phyloP scores from a whole-genome alignment of 1,139 yeast species.

The Sugiyamaella pinicola region DNA sequence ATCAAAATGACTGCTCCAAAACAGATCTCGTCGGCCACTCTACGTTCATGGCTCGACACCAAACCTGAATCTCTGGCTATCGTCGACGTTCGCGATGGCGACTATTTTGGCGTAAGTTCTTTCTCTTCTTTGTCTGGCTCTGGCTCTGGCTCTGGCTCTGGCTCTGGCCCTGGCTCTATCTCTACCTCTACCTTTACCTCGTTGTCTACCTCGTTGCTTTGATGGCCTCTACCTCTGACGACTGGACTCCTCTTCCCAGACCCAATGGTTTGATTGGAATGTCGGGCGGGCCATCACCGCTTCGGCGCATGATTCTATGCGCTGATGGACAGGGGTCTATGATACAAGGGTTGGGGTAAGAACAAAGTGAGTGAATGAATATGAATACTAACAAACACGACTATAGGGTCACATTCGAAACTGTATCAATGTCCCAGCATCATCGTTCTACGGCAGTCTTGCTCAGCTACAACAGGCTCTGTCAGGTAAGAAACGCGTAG shows the following conservation, averaged over 20 bases:
- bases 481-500: constrained; percentile 53
- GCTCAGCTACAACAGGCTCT: constrained; percentile 49
- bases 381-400: constrained; percentile 22
- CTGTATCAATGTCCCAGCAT: constrained; percentile 64
- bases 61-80: constrained; percentile 49
- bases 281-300: background rate
- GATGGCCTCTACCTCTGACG: no score
- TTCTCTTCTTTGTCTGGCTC: background rate
- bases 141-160: no score
- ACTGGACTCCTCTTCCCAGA: background rate
- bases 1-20: constrained; percentile 18
- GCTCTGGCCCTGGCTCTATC: no score
- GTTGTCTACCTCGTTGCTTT: no score
- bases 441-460: constrained; percentile 48
- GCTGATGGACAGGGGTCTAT: background rate
- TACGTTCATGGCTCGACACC: constrained; percentile 36
- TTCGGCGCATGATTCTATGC: constrained; percentile 1
- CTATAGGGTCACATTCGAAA: constrained; percentile 65
- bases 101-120: constrained; percentile 59
- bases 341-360: background rate
- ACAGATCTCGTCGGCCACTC: constrained; percentile 30
- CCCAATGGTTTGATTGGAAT: background rate
- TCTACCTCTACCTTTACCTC: no score
- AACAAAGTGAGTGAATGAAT: background rate
- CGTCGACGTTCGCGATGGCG: constrained; percentile 86